Evolutionary conservation across 169 alveolate species (phyloP).

Genomic region (Eimeria falciformis): DNA sequence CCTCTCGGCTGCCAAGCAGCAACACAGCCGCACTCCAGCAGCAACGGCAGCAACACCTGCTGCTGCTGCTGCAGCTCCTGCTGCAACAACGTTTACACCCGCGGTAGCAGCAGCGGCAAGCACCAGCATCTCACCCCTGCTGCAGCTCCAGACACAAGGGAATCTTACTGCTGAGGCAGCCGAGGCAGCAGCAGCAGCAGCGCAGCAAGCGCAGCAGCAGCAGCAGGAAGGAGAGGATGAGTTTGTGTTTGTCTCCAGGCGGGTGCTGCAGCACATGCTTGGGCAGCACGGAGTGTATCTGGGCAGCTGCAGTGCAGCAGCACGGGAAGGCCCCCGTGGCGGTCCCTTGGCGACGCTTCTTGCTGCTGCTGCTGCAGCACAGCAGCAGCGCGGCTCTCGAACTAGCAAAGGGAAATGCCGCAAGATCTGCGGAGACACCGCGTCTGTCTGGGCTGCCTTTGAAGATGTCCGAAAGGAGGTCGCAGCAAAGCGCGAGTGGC

Average conservation of each 20-base stretch:
- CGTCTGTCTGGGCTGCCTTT: constrained; percentile 58
- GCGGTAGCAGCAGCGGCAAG: constrained; percentile 11
- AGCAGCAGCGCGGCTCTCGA: constrained; percentile 64
- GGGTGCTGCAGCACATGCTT: constrained; percentile 59
- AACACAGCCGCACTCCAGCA: neutral
- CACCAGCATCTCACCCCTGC: constrained; percentile 18
- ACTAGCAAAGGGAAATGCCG: constrained; percentile 20
- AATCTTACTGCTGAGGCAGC: neutral
- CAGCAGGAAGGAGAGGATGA: constrained; percentile 9
- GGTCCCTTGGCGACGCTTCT: constrained; percentile 57
- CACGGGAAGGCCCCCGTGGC: constrained; percentile 55
- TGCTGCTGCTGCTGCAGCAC: constrained; percentile 67
- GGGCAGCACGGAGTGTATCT: constrained; percentile 64
- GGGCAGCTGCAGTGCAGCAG: constrained; percentile 68
- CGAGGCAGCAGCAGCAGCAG: constrained; percentile 17
- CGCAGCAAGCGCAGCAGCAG: constrained; percentile 45
- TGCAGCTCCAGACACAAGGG: neutral
- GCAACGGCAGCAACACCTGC: constrained; percentile 34
- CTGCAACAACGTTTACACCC: neutral
- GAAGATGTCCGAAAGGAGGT: constrained; percentile 62
- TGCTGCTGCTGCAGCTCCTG: constrained; percentile 12
- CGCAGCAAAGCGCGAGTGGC: constrained; percentile 22
- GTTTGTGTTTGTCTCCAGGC: constrained; percentile 42
- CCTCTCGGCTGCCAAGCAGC: constrained; percentile 60
- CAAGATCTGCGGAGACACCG: constrained; percentile 44